Evolutionary conservation across 257 asterid species (phyloP).

Genomic region (Thymus quinquecostatus): DNA sequence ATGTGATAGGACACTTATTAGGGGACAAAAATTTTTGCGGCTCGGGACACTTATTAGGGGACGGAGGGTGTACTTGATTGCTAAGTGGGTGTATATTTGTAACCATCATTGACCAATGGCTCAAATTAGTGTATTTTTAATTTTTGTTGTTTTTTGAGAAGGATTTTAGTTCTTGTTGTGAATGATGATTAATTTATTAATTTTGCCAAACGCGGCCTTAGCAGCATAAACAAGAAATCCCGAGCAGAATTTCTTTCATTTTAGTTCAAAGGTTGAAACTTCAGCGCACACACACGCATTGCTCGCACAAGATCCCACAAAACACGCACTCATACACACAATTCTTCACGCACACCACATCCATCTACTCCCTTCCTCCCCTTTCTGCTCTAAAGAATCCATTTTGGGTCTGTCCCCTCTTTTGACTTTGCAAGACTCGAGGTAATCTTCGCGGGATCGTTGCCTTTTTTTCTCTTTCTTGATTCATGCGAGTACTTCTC

Average conservation of each 20-base stretch:
- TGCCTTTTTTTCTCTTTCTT: slow-evolving; percentile 1
- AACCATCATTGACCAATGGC: neutral
- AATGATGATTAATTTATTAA: neutral
- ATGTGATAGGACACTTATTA: too few relatives aligned
- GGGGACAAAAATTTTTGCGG: too few relatives aligned
- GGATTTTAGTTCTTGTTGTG: too few relatives aligned
- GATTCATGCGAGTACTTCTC: slow-evolving; percentile 17
- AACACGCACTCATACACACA: slow-evolving; percentile 29
- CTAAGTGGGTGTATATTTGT: too few relatives aligned
- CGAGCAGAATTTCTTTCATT: neutral
- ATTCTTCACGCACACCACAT: slow-evolving; percentile 24
- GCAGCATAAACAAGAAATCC: neutral
- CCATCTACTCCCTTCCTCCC: slow-evolving; percentile 30
- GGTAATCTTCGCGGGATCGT: slow-evolving; percentile 30
- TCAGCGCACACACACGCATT: slow-evolving; percentile 32
- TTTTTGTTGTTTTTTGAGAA: neutral
- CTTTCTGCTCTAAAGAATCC: slow-evolving; percentile 18
- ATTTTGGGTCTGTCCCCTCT: slow-evolving; percentile 31
- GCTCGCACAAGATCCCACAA: slow-evolving; percentile 33
- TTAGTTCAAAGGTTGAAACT: slow-evolving; percentile 36
- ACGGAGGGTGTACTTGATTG: too few relatives aligned
- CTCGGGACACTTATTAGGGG: too few relatives aligned
- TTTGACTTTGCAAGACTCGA: slow-evolving; percentile 45
- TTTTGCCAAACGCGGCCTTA: slow-evolving; percentile 35
- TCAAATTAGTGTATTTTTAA: neutral